These are phyloP conservation scores for Dipteronia sinensis DNA, from an alignment of 345 rosid species.

Conservation along the genomic window DNA sequence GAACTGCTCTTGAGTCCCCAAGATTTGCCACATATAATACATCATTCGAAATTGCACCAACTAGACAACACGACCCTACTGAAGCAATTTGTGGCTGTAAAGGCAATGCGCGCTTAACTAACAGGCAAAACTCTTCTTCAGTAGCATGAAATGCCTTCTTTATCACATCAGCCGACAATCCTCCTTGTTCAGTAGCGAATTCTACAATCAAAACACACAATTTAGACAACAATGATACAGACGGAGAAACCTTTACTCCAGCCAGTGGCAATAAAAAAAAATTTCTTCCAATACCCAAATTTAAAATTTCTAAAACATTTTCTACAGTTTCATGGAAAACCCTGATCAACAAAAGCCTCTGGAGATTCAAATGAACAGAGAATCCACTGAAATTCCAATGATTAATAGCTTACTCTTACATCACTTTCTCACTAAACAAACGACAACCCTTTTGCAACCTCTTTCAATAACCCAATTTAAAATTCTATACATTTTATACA, in stretches of 20 bases:
- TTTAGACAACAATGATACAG: background rate
- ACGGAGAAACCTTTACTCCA: background rate
- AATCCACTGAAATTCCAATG: background rate
- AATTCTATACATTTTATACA: background rate
- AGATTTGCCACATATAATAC: conserved; percentile 85
- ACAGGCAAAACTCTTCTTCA: conserved; percentile 79
- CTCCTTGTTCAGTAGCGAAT: conserved; percentile 81
- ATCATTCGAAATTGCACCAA: conserved; percentile 80
- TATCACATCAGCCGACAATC: conserved; percentile 74
- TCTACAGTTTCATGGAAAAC: background rate
- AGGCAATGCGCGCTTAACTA: conserved; percentile 70
- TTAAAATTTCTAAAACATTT: background rate
- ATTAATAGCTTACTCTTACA: background rate
- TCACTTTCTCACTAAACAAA: background rate
- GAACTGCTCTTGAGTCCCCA: conserved; percentile 96
- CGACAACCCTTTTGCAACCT: background rate
- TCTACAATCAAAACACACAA: conserved; percentile 41
- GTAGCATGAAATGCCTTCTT: conserved; percentile 86
- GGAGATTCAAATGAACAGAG: background rate
- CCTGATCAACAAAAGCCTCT: background rate
- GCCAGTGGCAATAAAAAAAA: background rate
- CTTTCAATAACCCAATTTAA: background rate
- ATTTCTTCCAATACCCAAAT: background rate
- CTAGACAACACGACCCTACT: conserved; percentile 93
- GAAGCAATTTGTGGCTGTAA: conserved; percentile 83